phyloP scores from a whole-genome alignment of 1,139 yeast species.

The Taphrina pruni region DNA sequence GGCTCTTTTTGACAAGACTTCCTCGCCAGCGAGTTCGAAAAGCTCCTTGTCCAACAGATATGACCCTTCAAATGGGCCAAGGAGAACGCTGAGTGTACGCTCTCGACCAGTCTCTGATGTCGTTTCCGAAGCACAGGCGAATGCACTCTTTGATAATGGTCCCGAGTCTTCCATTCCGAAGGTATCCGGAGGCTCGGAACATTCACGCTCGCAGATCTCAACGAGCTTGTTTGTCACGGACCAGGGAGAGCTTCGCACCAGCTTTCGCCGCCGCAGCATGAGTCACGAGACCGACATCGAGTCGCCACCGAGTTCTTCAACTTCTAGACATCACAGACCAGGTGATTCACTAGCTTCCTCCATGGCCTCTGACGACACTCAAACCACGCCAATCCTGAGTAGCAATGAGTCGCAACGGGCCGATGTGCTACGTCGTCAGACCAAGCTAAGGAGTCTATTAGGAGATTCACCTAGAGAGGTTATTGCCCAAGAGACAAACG shows the following conservation, averaged over 20 bases:
- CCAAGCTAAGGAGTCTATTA: slow-evolving; percentile 15
- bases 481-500: background rate
- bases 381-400: background rate
- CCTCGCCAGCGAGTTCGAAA: background rate
- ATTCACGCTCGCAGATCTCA: background rate
- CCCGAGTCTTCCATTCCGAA: background rate
- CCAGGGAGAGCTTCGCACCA: slow-evolving; percentile 3
- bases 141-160: background rate
- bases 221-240: background rate
- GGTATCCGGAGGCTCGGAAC: background rate
- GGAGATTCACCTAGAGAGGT: slow-evolving; percentile 19
- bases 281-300: background rate
- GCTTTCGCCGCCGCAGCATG: background rate
- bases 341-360: slow-evolving; percentile 7
- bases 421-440: slow-evolving; percentile 16
- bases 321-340: background rate
- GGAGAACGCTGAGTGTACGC: background rate
- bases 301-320: background rate
- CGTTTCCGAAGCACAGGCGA: background rate
- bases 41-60: background rate
- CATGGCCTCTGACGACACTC: slow-evolving; percentile 4
- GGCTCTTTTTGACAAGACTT: slow-evolving; percentile 18
- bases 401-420: slow-evolving; percentile 17
- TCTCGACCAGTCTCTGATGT: slow-evolving; percentile 2
- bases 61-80: background rate